These are phyloP conservation scores for Moniliophthora roreri DNA, from an alignment of 1,284 basidiomycete genomes.

Conservation along the genomic window DNA sequence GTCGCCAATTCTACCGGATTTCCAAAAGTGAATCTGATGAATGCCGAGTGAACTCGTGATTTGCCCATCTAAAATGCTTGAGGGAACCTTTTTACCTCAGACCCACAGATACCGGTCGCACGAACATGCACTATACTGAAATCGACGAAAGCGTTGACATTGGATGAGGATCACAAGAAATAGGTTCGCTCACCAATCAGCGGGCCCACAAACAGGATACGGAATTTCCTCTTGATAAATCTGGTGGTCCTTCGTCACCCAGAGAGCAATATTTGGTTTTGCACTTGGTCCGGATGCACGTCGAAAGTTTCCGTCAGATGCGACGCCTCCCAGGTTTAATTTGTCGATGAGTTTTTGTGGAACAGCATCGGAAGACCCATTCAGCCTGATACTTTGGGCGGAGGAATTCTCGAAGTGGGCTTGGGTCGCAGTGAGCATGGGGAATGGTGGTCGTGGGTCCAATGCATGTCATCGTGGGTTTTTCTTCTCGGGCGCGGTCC, in stretches of 20 bases:
- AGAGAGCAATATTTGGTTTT: conserved; percentile 12
- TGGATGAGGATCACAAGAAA: not conserved
- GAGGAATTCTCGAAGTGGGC: not conserved
- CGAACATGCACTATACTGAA: conserved; percentile 11
- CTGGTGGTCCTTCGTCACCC: conserved; percentile 13
- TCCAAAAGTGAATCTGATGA: conserved; percentile 15
- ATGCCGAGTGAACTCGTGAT: not conserved
- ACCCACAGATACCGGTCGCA: conserved; percentile 13
- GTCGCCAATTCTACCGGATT: conserved; percentile 14
- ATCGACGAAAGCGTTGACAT: not conserved
- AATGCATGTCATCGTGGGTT: no score
- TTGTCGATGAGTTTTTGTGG: conserved; percentile 6
- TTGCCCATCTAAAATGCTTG: not conserved
- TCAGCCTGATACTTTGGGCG: not conserved
- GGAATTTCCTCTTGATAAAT: conserved; percentile 14
- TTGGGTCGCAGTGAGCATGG: not conserved
- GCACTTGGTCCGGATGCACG: conserved; percentile 7
- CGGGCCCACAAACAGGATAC: conserved; percentile 8
- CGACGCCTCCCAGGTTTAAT: conserved; percentile 11
- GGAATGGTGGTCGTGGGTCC: no score
- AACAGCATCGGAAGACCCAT: not conserved
- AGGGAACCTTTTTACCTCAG: conserved; percentile 1
- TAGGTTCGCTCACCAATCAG: conserved; percentile 8
- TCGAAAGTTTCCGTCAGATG: conserved; percentile 3
- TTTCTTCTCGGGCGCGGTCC: no score